A percentile compares a stretch with the other conserved stretches of the same genome.
Conservation (phyloP, 2,329 filamentous ascomycete genomes). For the Cercospora beticola region DNA sequence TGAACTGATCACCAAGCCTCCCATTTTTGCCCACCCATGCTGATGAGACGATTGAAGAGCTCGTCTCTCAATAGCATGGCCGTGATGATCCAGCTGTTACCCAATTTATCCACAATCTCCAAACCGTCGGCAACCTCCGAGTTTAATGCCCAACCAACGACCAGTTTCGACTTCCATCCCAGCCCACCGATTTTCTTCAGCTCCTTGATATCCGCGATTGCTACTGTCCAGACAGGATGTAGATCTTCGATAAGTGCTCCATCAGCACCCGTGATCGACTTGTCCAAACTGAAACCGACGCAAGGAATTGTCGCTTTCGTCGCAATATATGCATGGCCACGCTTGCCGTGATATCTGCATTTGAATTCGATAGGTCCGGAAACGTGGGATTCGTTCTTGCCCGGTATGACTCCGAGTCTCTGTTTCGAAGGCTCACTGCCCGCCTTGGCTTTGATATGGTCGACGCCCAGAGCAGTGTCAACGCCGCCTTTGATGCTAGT, state of each 20-base stretch:
- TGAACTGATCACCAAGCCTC: slow-evolving; percentile 61
- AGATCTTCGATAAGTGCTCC: slow-evolving; percentile 52
- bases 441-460: slow-evolving; percentile 67
- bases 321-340: slow-evolving; percentile 70
- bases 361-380: slow-evolving; percentile 75
- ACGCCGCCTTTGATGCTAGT: slow-evolving; percentile 68
- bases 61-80: slow-evolving; percentile 72
- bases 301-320: slow-evolving; percentile 66
- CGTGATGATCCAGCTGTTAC: slow-evolving; percentile 62
- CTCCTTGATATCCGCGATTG: slow-evolving; percentile 69
- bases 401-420: slow-evolving; percentile 67
- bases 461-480: slow-evolving; percentile 69
- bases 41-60: slow-evolving; percentile 74
- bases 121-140: slow-evolving; percentile 74
- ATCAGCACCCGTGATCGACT: slow-evolving; percentile 41
- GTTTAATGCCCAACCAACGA: slow-evolving; percentile 76
- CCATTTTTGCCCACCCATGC: slow-evolving; percentile 81
- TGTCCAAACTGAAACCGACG: slow-evolving; percentile 63
- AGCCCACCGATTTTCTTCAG: slow-evolving; percentile 77
- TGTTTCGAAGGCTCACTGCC: slow-evolving; percentile 64
- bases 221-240: slow-evolving; percentile 66
- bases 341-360: slow-evolving; percentile 66
- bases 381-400: slow-evolving; percentile 43
- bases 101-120: slow-evolving; percentile 60
- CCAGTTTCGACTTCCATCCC: slow-evolving; percentile 80